Evolutionary conservation across 345 rosid species (phyloP), one percentile per base, ranked within the genome.

Genomic region (Arabidopsis arenosa): DNA sequence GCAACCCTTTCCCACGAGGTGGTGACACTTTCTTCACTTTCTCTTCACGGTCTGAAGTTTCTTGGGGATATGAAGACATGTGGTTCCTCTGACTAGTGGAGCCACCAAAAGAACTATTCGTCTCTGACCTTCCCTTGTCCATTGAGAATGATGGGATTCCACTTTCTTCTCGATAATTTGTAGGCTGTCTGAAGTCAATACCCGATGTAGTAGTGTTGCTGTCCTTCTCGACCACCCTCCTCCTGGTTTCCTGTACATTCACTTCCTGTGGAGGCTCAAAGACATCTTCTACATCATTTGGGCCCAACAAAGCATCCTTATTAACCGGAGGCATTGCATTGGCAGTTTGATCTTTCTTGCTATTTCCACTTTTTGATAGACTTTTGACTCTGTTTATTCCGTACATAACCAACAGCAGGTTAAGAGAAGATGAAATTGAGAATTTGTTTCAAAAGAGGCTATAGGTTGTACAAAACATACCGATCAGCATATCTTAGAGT

Each of bases 401-500:
- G 75, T 56, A 58, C 30, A 62, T 60, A 60, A 55, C 40, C 10
- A 55, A 61, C 12, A 74, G 39, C 45, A 68, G 45, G 45, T 54
- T 39, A 53, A 26, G 51, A 67, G 53, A 62, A 26, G 54, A 51
- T 51, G 40, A 37, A 66, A 51, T 3, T 32, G 36, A 72, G 43
- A 66, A 4, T 47, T 53, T 13, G 62, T 56, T 49, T 63, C 37
- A 48, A 15, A 11, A 17, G 74, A 75, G 45, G 61, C 28, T 44
- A 60, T 12, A 52, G 63, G 43, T 52, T 51, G 28, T 37, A 83
- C 39, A 51, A 64, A 72, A 48, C 82, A 74, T 83, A 92, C 97
- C 97, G 85, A 74, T 94, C 97, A 39, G 99, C 97, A 87, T 95
- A 95, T 92, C 99, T 91, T 79, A 95, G 79, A 44, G 99, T 92